Evolutionary conservation across 768 basidiomycete species (phyloP), one percentile per base, ranked within the genome.

Genomic region (Boletus speciosus): DNA sequence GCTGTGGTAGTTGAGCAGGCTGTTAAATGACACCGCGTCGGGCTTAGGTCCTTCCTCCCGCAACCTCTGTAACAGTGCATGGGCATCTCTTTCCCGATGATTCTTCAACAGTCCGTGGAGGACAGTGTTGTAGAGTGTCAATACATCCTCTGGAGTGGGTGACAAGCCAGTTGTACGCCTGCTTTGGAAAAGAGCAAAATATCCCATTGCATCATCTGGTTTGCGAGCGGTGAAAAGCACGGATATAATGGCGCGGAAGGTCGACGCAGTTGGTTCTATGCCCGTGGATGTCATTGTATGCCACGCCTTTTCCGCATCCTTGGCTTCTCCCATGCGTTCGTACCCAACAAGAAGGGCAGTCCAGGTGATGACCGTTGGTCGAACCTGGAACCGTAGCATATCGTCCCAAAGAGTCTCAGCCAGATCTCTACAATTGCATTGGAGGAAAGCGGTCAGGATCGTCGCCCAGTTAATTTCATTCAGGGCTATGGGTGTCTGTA

Each of bases 21-120:
- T 90, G 73, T 97, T 98, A 75, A 86, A 88, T 2, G 91, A 84
- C 44, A 86, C 74, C 27, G 90, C 72, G 63, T 93, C 88, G 11
- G 87, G 86, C 27, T 74, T 72, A 7, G 86, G 85, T 1, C 86
- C 86, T 6, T 64, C 58, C 38, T 38, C 71, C 42, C 74, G 71
- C 77, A 86, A 78, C 47, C 60, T 64, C 36, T 72, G 60, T 38
- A 85, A 63, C 38, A 85, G 52, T 8, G 66, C 64, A 35, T 69
- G 65, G 6, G 77, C 80, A 29, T 79, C 75, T 2, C 61, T 52
- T 34, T 76, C 68, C 36, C 70, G 75, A 34, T 68, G 67, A n/a
- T 65, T 65, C 29, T 63, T 70, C 23, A 96, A 77, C 14, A 93
- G 72, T 21, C 85, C 85, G 42, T 85, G 76, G 14, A 96, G 68